Evolutionary conservation across 768 basidiomycete species (phyloP), one percentile per base, ranked within the genome.

Genomic region (Fomitopsis pulvina): DNA sequence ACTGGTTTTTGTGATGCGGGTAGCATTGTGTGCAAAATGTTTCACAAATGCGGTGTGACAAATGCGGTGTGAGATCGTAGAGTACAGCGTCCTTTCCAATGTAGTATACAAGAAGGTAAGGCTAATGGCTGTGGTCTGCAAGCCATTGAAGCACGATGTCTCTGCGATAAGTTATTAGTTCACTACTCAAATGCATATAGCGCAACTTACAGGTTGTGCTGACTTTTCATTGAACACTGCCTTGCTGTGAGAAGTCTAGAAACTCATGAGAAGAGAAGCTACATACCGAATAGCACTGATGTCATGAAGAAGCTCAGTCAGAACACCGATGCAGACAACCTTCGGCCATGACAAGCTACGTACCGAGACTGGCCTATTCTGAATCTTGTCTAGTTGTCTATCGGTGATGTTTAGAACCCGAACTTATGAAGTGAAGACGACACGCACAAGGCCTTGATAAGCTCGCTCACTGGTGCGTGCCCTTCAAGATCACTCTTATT

Each of bases 211-310:
- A 96, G 70, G 63, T 96, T 96, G 66, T 96, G 92, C 66, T 90
- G 87, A 60, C 84, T 93, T 68, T 93, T 94, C 86, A 95, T 94
- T 2, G 92, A 96, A 64, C 92, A 95, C 93, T 96, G 58, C 0
- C 42, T 24, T 11, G 12, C 9, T 41, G 27, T 40, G 10, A 41
- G 42, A 12, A 21, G 29, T 18, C 48, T 29, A 45, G 30, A 27
- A 22, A 53, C 38, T 50, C 18, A 16, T 12, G 14, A n/a, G 9
- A 43, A 18, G 27, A 42, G 18, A 10, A 39, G 8, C 16, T 28
- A 58, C 81, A 51, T 67, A 89, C 87, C 55, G 87, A 90, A 62
- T 90, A 91, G 58, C 87, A 90, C 87, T 90, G 52, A 14, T 27
- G 29, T 46, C 20, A 12, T 48, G 48, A 34, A 18, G 22, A 14